Evolutionary conservation across 2,329 filamentous ascomycete species (phyloP).

Genomic region (Fusarium aywerte): DNA sequence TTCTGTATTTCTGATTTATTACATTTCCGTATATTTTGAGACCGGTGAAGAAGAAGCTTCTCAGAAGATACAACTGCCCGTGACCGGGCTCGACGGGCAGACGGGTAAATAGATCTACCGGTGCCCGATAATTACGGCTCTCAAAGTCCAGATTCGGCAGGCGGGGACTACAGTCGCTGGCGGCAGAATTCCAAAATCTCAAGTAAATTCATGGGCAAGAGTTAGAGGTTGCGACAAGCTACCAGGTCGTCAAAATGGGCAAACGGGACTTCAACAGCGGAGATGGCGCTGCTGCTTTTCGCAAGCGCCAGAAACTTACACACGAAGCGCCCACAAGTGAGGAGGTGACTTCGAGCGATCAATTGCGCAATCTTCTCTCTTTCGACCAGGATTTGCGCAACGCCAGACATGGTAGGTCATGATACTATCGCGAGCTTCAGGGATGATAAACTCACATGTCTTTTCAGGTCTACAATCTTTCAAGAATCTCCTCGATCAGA

Average conservation of each 20-base stretch:
- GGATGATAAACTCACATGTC: neutral
- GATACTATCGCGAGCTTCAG: neutral
- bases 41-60: neutral
- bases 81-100: neutral
- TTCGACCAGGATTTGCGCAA: conserved; percentile 77
- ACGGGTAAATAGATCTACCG: conserved; percentile 34
- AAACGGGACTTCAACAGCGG: conserved; percentile 56
- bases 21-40: neutral
- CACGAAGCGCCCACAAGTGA: conserved; percentile 69
- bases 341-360: conserved; percentile 70
- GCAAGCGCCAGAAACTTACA: conserved; percentile 67
- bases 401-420: conserved; percentile 70
- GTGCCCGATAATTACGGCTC: conserved; percentile 3
- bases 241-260: conserved; percentile 52
- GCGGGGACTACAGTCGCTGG: conserved; percentile 46
- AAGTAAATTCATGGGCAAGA: conserved; percentile 37
- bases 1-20: too few species aligned
- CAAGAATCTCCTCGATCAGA: conserved; percentile 76
- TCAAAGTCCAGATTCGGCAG: conserved; percentile 34
- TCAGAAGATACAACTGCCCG: neutral
- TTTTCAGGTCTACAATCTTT: conserved; percentile 71
- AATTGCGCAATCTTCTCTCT: conserved; percentile 74
- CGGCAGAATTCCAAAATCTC: conserved; percentile 54
- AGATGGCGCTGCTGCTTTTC: conserved; percentile 55
- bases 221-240: conserved; percentile 36